phyloP scores from a whole-genome alignment of 2,329 filamentous ascomycete species.

The Aspergillus fumigatiaffinis region DNA sequence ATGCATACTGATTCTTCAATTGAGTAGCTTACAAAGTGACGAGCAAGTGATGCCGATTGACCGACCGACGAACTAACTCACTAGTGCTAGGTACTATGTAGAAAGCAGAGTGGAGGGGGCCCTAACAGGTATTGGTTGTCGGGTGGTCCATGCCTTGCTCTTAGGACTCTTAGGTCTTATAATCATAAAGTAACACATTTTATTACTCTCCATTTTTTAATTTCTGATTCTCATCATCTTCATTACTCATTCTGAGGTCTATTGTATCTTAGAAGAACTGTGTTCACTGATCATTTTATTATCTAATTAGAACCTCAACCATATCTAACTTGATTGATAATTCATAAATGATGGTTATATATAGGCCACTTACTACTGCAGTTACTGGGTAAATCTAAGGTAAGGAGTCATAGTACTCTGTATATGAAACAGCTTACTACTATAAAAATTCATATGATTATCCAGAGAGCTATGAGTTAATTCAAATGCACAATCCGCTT shows the following conservation, averaged over 20 bases:
- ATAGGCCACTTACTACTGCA: background rate
- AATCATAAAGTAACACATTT: background rate
- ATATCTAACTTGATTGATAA: too few species aligned
- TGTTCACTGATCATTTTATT: background rate
- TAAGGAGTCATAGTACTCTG: background rate
- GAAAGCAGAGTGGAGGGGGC: background rate
- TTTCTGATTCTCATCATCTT: background rate
- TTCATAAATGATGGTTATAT: too few species aligned
- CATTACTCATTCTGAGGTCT: background rate
- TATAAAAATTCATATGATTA: background rate
- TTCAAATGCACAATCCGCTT: background rate
- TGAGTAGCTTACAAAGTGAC: constrained; percentile 1
- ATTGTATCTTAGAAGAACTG: background rate
- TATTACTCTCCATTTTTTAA: background rate
- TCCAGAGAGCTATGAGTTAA: background rate
- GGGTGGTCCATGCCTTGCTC: background rate
- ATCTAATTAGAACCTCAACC: background rate
- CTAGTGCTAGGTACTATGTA: background rate
- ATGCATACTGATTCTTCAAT: constrained; percentile 1
- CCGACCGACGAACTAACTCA: constrained; percentile 7
- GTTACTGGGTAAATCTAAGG: background rate
- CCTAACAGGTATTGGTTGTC: background rate
- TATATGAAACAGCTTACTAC: background rate
- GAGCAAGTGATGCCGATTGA: constrained; percentile 17
- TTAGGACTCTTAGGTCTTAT: background rate